Base-by-base conservation (phyloP, 306 rosid genomes). In the Glycine latifolia region DNA sequence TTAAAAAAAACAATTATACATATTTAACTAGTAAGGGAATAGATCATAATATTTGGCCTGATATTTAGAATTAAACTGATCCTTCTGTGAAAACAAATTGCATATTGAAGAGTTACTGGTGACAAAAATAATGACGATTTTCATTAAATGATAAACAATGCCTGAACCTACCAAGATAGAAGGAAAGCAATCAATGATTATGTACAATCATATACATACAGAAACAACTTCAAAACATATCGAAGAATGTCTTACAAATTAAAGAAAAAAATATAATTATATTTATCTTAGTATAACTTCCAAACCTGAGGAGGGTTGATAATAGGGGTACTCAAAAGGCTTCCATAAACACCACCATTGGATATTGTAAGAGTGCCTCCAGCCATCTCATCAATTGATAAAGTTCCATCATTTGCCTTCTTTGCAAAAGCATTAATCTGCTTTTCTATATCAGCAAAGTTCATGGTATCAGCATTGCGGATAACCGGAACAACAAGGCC, bases 291-390 rank as follows among this genome's bases (percentile, higher is more conserved):
- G 81, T 41, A 35, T 39, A 80, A 79, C 63, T 43, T 79, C 47
- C 79, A 85, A 54, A 93, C 94, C 94, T 93, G 97, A 67, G 94
- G 96, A 9, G 97, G 97, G 76, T 93, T 93, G 84, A 91, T 91
- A 41, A 93, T 93, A 82, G 97, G 96, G 70, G 96, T 91, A 81
- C 96, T 91, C 85, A 91, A 80, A 87, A 93, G 97, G 74, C 94
- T 93, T 76, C 96, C 94, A 78, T 88, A 93, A 80, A 91, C 97
- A 76, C 97, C 97, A 54, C 94, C 97, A 63, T 93, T 93, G 8
- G 96, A 93, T 88, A 93, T 90, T 71, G 97, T 91, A 71, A 93
- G 86, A 47, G 94, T 88, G 66, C 96, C 97, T 75, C 97, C 97
- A 61, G 94, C 97, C 97, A 90, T 93, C 80, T 93, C 94, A 86